phyloP scores from a whole-genome alignment of 495 filamentous ascomycete genomes.

The Xylaria cubensis region DNA sequence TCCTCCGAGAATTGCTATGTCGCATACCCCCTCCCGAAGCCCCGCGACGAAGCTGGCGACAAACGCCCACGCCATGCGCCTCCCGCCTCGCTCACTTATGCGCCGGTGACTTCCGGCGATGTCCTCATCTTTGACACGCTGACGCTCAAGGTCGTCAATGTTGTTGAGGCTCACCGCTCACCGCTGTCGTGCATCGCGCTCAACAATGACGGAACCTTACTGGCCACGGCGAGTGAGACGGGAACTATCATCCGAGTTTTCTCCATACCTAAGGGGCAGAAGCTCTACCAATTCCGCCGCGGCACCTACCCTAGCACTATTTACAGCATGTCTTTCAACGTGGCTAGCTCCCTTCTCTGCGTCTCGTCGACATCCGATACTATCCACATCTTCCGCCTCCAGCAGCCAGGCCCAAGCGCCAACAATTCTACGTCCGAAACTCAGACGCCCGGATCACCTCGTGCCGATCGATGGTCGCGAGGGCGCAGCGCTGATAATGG shows the following conservation, averaged over 20 bases:
- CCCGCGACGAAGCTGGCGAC: slow-evolving; percentile 60
- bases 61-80: slow-evolving; percentile 84
- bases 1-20: slow-evolving; percentile 96
- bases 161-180: slow-evolving; percentile 93
- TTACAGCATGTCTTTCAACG: slow-evolving; percentile 99
- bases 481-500: slow-evolving; percentile 55
- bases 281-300: slow-evolving; percentile 92
- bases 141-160: slow-evolving; percentile 88
- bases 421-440: slow-evolving; percentile 37
- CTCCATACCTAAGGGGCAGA: slow-evolving; percentile 84
- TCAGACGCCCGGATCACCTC: slow-evolving; percentile 44
- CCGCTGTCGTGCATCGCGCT: slow-evolving; percentile 87
- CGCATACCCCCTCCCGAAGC: slow-evolving; percentile 91
- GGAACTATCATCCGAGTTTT: slow-evolving; percentile 97
- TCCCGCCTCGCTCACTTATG: slow-evolving; percentile 68
- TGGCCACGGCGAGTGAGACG: slow-evolving; percentile 95
- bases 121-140: slow-evolving; percentile 90
- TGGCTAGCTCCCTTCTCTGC: slow-evolving; percentile 88
- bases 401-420: slow-evolving; percentile 38
- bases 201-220: slow-evolving; percentile 89
- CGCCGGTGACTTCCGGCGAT: slow-evolving; percentile 86
- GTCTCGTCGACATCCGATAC: slow-evolving; percentile 96
- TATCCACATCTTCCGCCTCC: slow-evolving; percentile 92
- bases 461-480: slow-evolving; percentile 54
- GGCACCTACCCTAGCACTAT: slow-evolving; percentile 94